A percentile compares a stretch with the other conserved stretches of the same genome.
Evolutionary conservation across 805 yeast species (phyloP).

Genomic region (Lachancea nothofagi): DNA sequence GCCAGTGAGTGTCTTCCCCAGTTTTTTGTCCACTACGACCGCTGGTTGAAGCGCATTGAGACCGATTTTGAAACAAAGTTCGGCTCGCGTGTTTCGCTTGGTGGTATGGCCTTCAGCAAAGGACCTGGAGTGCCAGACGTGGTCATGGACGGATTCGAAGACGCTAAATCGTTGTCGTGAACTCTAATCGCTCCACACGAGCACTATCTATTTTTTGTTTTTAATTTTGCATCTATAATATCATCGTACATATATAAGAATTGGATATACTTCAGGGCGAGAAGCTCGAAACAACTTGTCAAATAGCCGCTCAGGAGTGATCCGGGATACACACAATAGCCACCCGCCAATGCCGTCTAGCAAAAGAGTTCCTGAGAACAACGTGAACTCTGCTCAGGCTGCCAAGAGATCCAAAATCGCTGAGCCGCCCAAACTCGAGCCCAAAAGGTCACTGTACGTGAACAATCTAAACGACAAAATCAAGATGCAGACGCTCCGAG

Average conservation of each 20-base stretch:
- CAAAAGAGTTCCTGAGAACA: no score
- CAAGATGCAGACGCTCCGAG: slow-evolving; percentile 39
- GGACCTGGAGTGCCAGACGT: slow-evolving; percentile 92
- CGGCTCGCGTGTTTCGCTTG: slow-evolving; percentile 44
- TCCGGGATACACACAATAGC: no score
- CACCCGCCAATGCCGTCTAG: no score
- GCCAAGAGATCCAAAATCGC: not conserved
- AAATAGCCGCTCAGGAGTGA: no score
- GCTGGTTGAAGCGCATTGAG: slow-evolving; percentile 35
- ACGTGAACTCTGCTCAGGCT: not conserved
- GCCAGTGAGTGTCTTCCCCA: slow-evolving; percentile 71
- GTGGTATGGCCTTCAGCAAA: slow-evolving; percentile 75
- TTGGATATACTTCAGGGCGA: no score
- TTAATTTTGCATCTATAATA: no score
- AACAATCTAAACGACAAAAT: slow-evolving; percentile 57
- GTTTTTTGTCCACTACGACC: slow-evolving; percentile 63
- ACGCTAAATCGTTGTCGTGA: slow-evolving; percentile 37
- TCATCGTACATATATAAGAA: no score
- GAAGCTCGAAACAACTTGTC: no score
- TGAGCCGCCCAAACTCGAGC: slow-evolving; percentile 10
- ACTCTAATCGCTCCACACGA: no score
- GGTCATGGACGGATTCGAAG: slow-evolving; percentile 55
- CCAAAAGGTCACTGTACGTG: slow-evolving; percentile 49
- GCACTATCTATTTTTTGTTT: no score
- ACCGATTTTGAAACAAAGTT: slow-evolving; percentile 33